A percentile compares a stretch with the other conserved stretches of the same genome.
These are phyloP conservation scores for Graphiopsis chlorocephala DNA, from an alignment of 2,329 filamentous ascomycete genomes.

Conservation along the genomic window DNA sequence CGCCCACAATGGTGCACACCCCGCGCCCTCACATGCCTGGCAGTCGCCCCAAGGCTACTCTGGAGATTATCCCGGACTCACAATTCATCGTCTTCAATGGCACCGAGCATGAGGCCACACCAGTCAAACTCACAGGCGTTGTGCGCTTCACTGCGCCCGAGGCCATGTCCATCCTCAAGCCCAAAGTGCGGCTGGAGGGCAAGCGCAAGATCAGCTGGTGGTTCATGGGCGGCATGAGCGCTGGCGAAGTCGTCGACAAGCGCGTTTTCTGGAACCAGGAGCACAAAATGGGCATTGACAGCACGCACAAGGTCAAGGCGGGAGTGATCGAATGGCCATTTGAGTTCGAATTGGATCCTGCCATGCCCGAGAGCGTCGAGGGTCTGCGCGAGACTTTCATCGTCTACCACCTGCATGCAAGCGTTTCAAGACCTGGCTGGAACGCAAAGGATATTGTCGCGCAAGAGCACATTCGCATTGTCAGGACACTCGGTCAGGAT, in stretches of 20 bases:
- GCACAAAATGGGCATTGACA: conserved; percentile 44
- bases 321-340: conserved; percentile 51
- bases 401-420: conserved; percentile 87
- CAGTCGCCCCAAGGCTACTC: conserved; percentile 20
- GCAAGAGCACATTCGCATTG: conserved; percentile 60
- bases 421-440: conserved; percentile 74
- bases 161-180: conserved; percentile 46
- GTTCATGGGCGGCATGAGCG: conserved; percentile 36
- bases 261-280: conserved; percentile 47
- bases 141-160: conserved; percentile 48
- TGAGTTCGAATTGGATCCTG: conserved; percentile 46
- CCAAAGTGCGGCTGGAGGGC: conserved; percentile 47
- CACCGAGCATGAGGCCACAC: conserved; percentile 44
- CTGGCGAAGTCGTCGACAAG: conserved; percentile 45
- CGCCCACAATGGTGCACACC: conserved; percentile 31
- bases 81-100: conserved; percentile 52
- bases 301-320: conserved; percentile 50
- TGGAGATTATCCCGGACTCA: conserved; percentile 48
- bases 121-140: conserved; percentile 45
- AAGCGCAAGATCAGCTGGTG: conserved; percentile 47
- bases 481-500: conserved; percentile 54
- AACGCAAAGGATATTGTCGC: conserved; percentile 82
- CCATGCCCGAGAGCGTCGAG: conserved; percentile 79
- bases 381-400: conserved; percentile 83
- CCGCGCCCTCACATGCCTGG: conserved; percentile 23